phyloP scores from a whole-genome alignment of 805 yeast species.

The Starmerella sp. region DNA sequence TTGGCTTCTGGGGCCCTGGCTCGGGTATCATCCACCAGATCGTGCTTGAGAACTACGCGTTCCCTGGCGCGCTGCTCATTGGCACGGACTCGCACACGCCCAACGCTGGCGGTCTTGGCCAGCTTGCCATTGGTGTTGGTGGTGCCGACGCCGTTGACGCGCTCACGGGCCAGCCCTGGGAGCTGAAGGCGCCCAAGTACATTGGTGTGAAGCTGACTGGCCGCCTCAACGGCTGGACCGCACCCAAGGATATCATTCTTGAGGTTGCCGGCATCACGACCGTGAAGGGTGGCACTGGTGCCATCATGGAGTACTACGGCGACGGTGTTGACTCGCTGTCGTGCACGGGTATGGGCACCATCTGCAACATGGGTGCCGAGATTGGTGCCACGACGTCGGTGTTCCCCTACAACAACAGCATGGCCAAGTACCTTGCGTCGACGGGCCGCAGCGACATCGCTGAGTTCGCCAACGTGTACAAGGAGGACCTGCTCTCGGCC shows the following conservation, averaged over 20 bases:
- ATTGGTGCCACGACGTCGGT: slow-evolving; percentile 97
- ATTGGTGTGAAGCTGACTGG: slow-evolving; percentile 94
- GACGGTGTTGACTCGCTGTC: slow-evolving; percentile 86
- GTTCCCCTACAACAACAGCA: slow-evolving; percentile 90
- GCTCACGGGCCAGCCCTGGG: slow-evolving; percentile 91
- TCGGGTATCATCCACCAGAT: slow-evolving; percentile 97
- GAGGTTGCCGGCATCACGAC: slow-evolving; percentile 89
- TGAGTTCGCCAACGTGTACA: slow-evolving; percentile 62
- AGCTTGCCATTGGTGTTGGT: slow-evolving; percentile 96
- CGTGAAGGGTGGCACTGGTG: slow-evolving; percentile 97
- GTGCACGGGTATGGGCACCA: slow-evolving; percentile 98
- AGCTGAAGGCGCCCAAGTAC: slow-evolving; percentile 91
- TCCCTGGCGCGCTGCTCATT: slow-evolving; percentile 92
- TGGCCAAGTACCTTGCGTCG: slow-evolving; percentile 74
- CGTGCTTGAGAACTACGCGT: slow-evolving; percentile 89
- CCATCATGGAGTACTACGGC: slow-evolving; percentile 92
- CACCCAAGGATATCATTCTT: slow-evolving; percentile 92
- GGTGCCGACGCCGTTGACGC: slow-evolving; percentile 99
- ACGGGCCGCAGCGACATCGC: slow-evolving; percentile 81
- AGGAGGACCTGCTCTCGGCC: slow-evolving; percentile 49
- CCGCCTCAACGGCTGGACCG: slow-evolving; percentile 84
- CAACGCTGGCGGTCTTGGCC: slow-evolving; percentile 97
- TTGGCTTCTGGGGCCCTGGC: slow-evolving; percentile 98
- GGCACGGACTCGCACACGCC: slow-evolving; percentile 99
- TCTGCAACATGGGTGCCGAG: slow-evolving; percentile 99